phyloP scores from a whole-genome alignment of 116 monocot species.

The Dioscorea cayenensis region DNA sequence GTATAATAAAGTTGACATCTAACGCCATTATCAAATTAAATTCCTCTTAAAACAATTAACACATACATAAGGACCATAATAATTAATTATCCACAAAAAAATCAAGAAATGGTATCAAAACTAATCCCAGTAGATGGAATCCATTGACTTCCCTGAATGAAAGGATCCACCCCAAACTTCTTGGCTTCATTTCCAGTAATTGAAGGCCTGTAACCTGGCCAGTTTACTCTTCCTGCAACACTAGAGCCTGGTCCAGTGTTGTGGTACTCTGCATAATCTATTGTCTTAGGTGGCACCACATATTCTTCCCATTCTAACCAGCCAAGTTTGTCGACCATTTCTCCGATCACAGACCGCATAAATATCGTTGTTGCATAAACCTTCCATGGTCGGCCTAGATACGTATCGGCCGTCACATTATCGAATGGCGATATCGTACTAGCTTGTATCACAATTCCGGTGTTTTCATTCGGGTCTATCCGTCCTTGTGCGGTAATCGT shows the following conservation, averaged over 20 bases:
- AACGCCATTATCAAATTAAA: too few species aligned
- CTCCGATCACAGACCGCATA: conserved; percentile 32
- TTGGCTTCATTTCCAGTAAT: conserved; percentile 11
- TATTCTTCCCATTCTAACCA: conserved; percentile 21
- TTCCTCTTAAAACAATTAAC: too few species aligned
- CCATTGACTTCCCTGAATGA: conserved; percentile 22
- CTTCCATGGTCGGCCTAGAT: conserved; percentile 40
- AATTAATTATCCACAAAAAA: too few species aligned
- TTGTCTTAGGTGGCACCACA: conserved; percentile 23
- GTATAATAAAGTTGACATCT: too few species aligned
- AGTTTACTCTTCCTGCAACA: conserved; percentile 10
- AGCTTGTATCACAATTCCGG: neutral
- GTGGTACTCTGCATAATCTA: conserved; percentile 30
- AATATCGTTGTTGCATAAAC: conserved; percentile 27
- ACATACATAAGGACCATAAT: too few species aligned
- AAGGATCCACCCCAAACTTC: conserved; percentile 9
- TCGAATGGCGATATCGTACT: neutral
- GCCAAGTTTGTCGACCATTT: conserved; percentile 18
- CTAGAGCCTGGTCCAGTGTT: conserved; percentile 25
- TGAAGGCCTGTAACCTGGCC: conserved; percentile 17
- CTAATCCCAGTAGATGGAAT: conserved; percentile 7
- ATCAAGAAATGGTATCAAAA: too few species aligned
- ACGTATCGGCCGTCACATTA: conserved; percentile 20
- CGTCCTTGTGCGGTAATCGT: neutral
- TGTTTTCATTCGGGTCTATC: conserved; percentile 1